A percentile compares a stretch with the other conserved stretches of the same genome.
These are phyloP conservation scores for Talaromyces ruber DNA, from an alignment of 495 filamentous ascomycete species.

Conservation along the genomic window DNA sequence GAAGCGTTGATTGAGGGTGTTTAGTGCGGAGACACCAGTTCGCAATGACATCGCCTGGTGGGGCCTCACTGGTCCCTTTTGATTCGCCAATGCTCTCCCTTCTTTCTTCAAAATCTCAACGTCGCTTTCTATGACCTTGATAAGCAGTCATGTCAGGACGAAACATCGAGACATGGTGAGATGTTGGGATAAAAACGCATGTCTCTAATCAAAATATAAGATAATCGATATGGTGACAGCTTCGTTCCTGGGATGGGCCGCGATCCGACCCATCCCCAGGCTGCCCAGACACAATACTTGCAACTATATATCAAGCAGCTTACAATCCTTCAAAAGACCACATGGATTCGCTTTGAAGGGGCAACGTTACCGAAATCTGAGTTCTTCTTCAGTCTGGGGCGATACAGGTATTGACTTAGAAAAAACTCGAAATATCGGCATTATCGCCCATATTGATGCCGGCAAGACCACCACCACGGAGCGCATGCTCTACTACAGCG, in stretches of 20 bases:
- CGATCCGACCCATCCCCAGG: neutral
- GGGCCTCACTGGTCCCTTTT: neutral
- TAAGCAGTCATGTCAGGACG: neutral
- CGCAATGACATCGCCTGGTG: conserved; percentile 7
- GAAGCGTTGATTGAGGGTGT: conserved; percentile 2
- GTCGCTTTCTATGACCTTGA: neutral
- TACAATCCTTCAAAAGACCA: neutral
- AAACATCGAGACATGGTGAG: neutral
- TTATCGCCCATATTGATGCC: conserved; percentile 98
- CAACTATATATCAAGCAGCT: neutral
- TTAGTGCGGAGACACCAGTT: conserved; percentile 4
- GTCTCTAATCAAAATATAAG: neutral
- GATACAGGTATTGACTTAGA: conserved; percentile 24
- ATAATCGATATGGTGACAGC: neutral
- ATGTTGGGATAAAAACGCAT: neutral
- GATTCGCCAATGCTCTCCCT: conserved; percentile 4
- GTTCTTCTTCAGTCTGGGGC: neutral
- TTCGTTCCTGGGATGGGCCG: neutral
- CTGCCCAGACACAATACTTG: neutral
- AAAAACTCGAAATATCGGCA: conserved; percentile 88
- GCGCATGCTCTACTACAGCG: conserved; percentile 98
- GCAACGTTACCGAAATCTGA: neutral
- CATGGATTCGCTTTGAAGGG: neutral
- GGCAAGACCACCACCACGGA: conserved; percentile 99
- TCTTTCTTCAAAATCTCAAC: neutral